Evolutionary conservation across 1,284 basidiomycete species (phyloP), one percentile per base, ranked within the genome.

Genomic region (Heterobasidion annosum): DNA sequence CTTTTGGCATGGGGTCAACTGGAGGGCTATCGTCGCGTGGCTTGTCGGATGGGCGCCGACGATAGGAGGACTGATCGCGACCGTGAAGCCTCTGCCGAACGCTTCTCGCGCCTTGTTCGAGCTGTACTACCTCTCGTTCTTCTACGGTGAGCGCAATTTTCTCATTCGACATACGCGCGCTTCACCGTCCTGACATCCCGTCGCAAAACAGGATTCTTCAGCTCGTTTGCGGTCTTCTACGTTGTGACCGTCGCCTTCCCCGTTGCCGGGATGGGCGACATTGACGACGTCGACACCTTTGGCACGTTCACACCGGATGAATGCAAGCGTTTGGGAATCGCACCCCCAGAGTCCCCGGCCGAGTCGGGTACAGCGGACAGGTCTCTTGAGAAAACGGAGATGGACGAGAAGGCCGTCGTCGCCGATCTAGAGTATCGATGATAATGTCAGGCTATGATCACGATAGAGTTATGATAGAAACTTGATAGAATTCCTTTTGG

Each of bases 91-190:
- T 19, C 35, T 33, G 6, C 34, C 34, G 19, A 46, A 53, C 18
- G 57, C 43, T 13, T 51, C 57, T 1, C 51, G 50, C n/a, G 56
- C 54, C 5, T 33, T 58, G 53, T 59, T 54, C 43, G 46, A 60
- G 16, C 50, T 60, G 18, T 60, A 60, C 45, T 60, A 60, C 48
- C 19, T 60, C 34, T 52, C 57, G 12, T 60, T 60, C 52, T 59
- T 59, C 56, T 33, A 53, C 32, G 58, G 58, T 58, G 25, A 18
- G 57, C 55, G 0, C 37, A 54, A 52, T 7, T 10, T 43, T 51
- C 19, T 54, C 55, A 52, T 25, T 49, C 32, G 37, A 40, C 7
- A 10, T 40, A 5, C n/a, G 6, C 4, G 37, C 6, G n/a, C 25
- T 25, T 40, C 25, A 25, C 3, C 3, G 7, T 15, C 45, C 25